Conservation (phyloP, 208 protist genomes). For the Acanthamoeba culbertsoni region DNA sequence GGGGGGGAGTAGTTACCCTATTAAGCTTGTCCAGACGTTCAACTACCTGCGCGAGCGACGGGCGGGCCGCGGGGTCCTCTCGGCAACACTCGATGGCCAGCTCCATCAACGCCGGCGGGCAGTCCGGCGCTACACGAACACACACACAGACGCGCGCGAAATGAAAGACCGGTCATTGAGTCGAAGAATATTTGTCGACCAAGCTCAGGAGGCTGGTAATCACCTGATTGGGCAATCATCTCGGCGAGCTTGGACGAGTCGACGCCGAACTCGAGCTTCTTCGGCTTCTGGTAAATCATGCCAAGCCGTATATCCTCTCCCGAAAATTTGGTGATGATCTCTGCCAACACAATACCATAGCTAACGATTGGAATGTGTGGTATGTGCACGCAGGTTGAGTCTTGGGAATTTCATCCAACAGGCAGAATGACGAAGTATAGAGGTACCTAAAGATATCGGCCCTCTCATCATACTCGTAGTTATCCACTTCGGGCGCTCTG, state of each 20-base stretch:
- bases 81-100: not conserved
- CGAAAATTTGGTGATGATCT: not conserved
- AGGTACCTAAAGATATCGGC: constrained; percentile 20
- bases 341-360: constrained; percentile 16
- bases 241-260: not conserved
- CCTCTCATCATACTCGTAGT: constrained; percentile 17
- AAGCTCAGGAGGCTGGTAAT: no score
- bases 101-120: constrained; percentile 18
- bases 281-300: constrained; percentile 26
- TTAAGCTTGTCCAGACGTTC: constrained; percentile 10
- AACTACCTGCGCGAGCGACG: not conserved
- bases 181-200: no score
- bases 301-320: constrained; percentile 29
- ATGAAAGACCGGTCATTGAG: not conserved
- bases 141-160: not conserved
- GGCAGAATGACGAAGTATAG: not conserved
- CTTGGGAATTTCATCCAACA: not conserved
- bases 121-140: not conserved
- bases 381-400: not conserved
- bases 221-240: not conserved
- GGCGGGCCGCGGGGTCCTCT: not conserved
- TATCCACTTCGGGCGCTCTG: constrained; percentile 2
- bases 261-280: constrained; percentile 35
- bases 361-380: no score
- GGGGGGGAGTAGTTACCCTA: no score